Evolutionary conservation across 495 filamentous ascomycete genomes (phyloP), one percentile per base, ranked within the genome.

Genomic region (Hypoxylon intermedium): DNA sequence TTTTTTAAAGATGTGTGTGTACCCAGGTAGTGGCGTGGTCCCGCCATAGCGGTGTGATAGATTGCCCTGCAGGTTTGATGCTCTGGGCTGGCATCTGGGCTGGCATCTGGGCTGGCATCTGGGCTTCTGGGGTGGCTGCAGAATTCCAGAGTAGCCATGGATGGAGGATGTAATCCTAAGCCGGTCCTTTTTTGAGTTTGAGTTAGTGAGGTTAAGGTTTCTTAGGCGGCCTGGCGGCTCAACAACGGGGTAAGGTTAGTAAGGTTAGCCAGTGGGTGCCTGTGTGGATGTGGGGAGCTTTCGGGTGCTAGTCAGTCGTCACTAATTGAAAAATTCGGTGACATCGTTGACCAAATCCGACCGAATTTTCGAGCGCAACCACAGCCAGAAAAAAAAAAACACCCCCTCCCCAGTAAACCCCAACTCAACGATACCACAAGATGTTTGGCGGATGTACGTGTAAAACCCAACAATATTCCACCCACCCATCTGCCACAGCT

Each of bases 361-460:
- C 7, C 33, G 12, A 36, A 13, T 36, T 36, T n/a, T n/a, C n/a
- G n/a, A n/a, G n/a, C n/a, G n/a, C n/a, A n/a, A 26, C 7, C 24
- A 26, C 24, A 26, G 24, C 24, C n/a, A n/a, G n/a, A n/a, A n/a
- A n/a, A n/a, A n/a, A n/a, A n/a, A n/a, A n/a, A n/a, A n/a, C n/a
- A n/a, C n/a, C n/a, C 7, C 24, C 24, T 4, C 24, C 3, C 24
- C 24, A 26, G 7, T 7, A 26, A 26, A n/a, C 3, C 21, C 15
- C 40, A 16, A 53, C 42, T 28, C 30, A 18, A 53, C 23, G 42
- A 34, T n/a, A 31, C 28, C 12, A 18, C 65, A 78, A 69, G 24
- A 79, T 79, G 77, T 79, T 79, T 43, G 76, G 76, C 44, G 75
- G 75, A 71, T 75, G 77, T 78, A 66, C 61, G 76, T 51, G 76